Conservation (phyloP, 1,284 basidiomycete species). For the Ceratobasidium sp. region DNA sequence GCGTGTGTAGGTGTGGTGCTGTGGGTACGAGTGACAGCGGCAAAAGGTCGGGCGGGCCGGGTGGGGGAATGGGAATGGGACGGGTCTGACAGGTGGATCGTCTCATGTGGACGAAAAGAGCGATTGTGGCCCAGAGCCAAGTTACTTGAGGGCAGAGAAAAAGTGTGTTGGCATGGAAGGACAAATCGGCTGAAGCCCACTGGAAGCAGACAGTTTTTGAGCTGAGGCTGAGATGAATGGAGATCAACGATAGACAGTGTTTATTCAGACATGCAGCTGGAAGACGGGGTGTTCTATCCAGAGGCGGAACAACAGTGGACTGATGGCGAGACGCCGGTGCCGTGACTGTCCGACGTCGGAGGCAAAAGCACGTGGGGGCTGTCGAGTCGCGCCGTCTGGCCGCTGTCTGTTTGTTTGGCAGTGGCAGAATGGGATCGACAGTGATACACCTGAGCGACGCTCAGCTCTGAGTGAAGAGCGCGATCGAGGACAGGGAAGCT, state of each 20-base stretch:
- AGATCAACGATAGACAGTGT: neutral
- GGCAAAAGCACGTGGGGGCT: too few relatives aligned
- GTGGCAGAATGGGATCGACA: constrained; percentile 2
- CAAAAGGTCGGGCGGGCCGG: neutral
- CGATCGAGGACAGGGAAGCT: neutral
- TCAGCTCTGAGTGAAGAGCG: too few relatives aligned
- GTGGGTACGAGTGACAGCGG: too few relatives aligned
- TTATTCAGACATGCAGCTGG: neutral
- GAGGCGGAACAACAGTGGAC: neutral
- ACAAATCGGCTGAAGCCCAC: constrained; percentile 15
- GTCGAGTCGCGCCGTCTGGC: too few relatives aligned
- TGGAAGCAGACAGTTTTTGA: constrained; percentile 12
- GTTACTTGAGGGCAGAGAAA: neutral
- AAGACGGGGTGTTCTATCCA: constrained; percentile 3
- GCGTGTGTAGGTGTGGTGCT: too few relatives aligned
- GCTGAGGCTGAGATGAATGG: neutral
- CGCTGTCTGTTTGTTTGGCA: too few relatives aligned
- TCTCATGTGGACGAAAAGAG: constrained; percentile 10
- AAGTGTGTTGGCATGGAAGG: constrained; percentile 13
- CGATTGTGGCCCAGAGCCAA: too few relatives aligned
- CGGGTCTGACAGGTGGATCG: too few relatives aligned
- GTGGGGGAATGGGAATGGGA: too few relatives aligned
- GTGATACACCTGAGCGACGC: too few relatives aligned
- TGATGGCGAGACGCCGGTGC: constrained; percentile 3
- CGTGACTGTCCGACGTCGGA: constrained; percentile 11